Evolutionary conservation across 768 basidiomycete species (phyloP).

Genomic region (Dioszegia hungarica): DNA sequence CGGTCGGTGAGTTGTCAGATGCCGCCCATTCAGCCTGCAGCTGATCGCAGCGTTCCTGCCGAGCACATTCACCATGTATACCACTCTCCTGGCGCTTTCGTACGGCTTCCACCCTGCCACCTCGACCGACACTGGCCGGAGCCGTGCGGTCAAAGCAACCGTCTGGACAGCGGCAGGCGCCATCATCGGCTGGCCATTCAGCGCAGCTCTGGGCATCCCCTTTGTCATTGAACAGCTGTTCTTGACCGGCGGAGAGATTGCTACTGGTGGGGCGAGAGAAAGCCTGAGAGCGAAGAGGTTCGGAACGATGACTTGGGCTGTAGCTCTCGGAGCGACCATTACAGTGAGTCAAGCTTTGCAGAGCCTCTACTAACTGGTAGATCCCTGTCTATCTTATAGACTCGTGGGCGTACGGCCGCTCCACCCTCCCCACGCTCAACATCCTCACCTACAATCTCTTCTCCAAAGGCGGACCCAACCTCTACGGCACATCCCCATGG

Average conservation of each 20-base stretch:
- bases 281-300: constrained; percentile 22
- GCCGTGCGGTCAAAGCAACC: constrained; percentile 61
- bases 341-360: constrained; percentile 49
- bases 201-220: constrained; percentile 78
- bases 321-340: constrained; percentile 21
- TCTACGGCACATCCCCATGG: constrained; percentile 89
- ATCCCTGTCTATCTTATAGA: constrained; percentile 78
- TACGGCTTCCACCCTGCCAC: constrained; percentile 52
- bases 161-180: constrained; percentile 71
- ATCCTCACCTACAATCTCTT: constrained; percentile 92
- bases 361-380: constrained; percentile 55
- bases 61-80: constrained; percentile 92
- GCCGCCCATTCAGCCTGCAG: background rate
- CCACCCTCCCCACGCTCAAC: constrained; percentile 81
- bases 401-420: constrained; percentile 75
- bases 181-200: constrained; percentile 94
- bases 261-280: constrained; percentile 23
- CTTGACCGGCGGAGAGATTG: constrained; percentile 62
- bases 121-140: constrained; percentile 55
- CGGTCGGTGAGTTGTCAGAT: constrained; percentile 59
- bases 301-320: constrained; percentile 26
- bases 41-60: constrained; percentile 75
- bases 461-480: constrained; percentile 76
- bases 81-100: constrained; percentile 70
- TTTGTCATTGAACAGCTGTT: constrained; percentile 88